Conservation (phyloP, 2,329 filamentous ascomycete species). For the Dothidotthia symphoricarpi region DNA sequence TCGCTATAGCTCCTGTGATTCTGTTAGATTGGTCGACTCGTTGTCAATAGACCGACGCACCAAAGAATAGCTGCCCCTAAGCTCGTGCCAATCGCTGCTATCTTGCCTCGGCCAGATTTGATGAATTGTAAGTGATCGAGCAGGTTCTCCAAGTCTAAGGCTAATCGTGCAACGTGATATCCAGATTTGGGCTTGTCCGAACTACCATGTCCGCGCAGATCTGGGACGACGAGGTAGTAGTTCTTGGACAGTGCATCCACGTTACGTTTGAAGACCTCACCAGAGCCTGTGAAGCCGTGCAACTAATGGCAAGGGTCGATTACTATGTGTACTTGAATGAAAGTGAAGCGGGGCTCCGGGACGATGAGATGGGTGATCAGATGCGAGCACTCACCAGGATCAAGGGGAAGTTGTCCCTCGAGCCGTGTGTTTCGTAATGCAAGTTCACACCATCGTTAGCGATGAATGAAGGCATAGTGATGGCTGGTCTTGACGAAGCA, state of each 20-base stretch:
- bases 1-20: constrained; percentile 23
- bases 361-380: no score
- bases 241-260: constrained; percentile 6
- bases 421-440: constrained; percentile 14
- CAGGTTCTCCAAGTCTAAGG: constrained; percentile 26
- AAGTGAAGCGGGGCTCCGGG: neutral
- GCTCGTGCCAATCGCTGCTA: constrained; percentile 21
- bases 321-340: no score
- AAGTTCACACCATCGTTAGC: constrained; percentile 18
- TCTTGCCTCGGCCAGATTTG: constrained; percentile 1
- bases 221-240: constrained; percentile 17
- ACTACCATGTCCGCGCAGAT: constrained; percentile 27
- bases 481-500: no score
- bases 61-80: constrained; percentile 26
- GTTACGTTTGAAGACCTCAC: constrained; percentile 22
- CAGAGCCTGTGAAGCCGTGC: constrained; percentile 29
- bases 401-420: constrained; percentile 5
- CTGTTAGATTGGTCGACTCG: neutral
- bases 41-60: neutral
- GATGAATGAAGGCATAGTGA: constrained; percentile 14
- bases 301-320: constrained; percentile 17
- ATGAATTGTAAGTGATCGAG: constrained; percentile 17
- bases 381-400: constrained; percentile 13
- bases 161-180: constrained; percentile 29
- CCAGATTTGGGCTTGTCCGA: constrained; percentile 26